Base-by-base conservation (phyloP, 305 asterid genomes). In the Caryopteris hybrid region DNA sequence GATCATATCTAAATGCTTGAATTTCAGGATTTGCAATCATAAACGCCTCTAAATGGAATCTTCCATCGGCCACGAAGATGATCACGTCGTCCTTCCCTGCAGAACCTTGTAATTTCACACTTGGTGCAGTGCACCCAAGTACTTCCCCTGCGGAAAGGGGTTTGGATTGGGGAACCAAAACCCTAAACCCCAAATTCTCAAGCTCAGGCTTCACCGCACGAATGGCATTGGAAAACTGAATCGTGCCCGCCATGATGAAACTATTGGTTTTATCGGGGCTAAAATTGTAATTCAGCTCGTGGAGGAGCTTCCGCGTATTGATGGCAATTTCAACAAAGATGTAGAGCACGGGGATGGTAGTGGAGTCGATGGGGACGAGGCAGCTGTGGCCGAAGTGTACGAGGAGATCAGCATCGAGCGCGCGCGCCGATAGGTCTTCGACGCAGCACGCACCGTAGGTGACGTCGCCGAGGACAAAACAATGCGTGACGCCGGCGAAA, bases 361-460 rank as follows among this genome's bases (percentile, higher is more conserved):
- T 85, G 66, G 80, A 77, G 61, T 90, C 95, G 34, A 93, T 85
- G 4, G 97, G 97, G 42, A 93, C 96, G 31, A 93, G 92, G 64
- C 99, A 93, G 77, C 95, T 88, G 67, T 90, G 99, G 29, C 99
- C 99, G 70, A 85, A 93, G 85, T 90, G 99, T 20, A 93, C 94
- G 43, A 93, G 84, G 18, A 93, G 81, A 66, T 90, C 94, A 17
- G 88, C 90, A 14, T 84, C 90, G 33, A 90, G 94, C 3, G 98
- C 98, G 4, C 86, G 83, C 9, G 95, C 88, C 14, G 99, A 78
- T 36, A 93, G 96, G 71, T 90, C 99, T 38, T 93, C 97, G 23
- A 93, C 84, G 78, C 97, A 93, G 69, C 97, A 93, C 3, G 97
- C 99, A 61, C 97, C 97, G 80, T 87, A 93, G 57, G 99, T 93